Percentiles rank a stretch among this genome's conserved stretches.
Evolutionary conservation across 208 protist species (phyloP).

Genomic region (Acanthamoeba divionensis): DNA sequence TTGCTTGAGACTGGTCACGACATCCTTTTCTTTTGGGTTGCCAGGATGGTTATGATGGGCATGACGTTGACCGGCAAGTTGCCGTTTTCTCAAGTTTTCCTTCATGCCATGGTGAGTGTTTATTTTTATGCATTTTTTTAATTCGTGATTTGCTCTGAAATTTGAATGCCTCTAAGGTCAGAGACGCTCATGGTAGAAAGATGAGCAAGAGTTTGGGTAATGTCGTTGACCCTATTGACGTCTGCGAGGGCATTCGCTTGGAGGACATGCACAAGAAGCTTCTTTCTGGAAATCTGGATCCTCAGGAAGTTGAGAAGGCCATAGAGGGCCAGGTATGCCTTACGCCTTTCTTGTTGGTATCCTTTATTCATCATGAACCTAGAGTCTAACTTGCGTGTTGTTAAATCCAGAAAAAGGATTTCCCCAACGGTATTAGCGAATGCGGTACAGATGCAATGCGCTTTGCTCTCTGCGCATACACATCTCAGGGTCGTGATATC

Average conservation of each 20-base stretch:
- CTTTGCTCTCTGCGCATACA: slow-evolving; percentile 97
- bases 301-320: slow-evolving; percentile 87
- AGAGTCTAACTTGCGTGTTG: neutral
- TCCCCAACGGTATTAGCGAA: slow-evolving; percentile 93
- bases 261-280: slow-evolving; percentile 91
- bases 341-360: neutral
- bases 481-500: slow-evolving; percentile 82
- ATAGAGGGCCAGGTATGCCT: slow-evolving; percentile 16
- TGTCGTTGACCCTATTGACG: slow-evolving; percentile 99
- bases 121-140: neutral
- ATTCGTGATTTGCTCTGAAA: neutral
- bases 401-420: slow-evolving; percentile 88
- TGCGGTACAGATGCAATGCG: slow-evolving; percentile 99
- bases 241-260: slow-evolving; percentile 96
- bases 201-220: slow-evolving; percentile 99
- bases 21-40: slow-evolving; percentile 99
- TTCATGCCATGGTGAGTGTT: neutral
- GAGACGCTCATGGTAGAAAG: slow-evolving; percentile 98
- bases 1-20: slow-evolving; percentile 99
- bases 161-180: slow-evolving; percentile 88
- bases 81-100: slow-evolving; percentile 85
- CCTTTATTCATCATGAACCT: slow-evolving; percentile 8
- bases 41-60: slow-evolving; percentile 99
- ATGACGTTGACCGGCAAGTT: slow-evolving; percentile 92
- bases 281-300: slow-evolving; percentile 88